These are phyloP conservation scores for Trifolium repens DNA, from an alignment of 306 rosid species.

Conservation along the genomic window DNA sequence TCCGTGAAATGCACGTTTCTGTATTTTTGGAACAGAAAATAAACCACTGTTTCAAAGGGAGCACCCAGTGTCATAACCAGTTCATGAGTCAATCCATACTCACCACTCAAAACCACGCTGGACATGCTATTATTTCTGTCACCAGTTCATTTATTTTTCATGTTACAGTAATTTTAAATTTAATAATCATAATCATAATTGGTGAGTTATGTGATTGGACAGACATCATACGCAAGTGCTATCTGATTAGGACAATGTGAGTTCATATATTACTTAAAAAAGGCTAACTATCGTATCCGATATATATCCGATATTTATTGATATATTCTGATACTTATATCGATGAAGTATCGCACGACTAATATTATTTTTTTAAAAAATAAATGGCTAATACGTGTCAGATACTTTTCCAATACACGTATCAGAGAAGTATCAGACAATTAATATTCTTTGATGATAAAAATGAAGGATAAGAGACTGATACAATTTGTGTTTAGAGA, in stretches of 20 bases:
- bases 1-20: conserved; percentile 36
- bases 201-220: conserved; percentile 9
- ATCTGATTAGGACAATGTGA: background rate
- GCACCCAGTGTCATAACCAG: background rate
- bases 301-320: too few relatives aligned
- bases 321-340: too few relatives aligned
- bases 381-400: too few relatives aligned
- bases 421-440: too few relatives aligned
- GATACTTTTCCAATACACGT: too few relatives aligned
- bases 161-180: background rate
- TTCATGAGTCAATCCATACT: background rate
- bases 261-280: too few relatives aligned
- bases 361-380: too few relatives aligned
- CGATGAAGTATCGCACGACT: too few relatives aligned
- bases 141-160: background rate
- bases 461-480: too few relatives aligned
- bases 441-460: too few relatives aligned
- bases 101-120: background rate
- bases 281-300: too few relatives aligned
- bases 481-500: too few relatives aligned
- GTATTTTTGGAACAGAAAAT: conserved; percentile 23
- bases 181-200: background rate
- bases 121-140: background rate
- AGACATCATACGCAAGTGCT: background rate
- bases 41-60: background rate